Evolutionary conservation across 129 eudicot genomes (phyloP), one percentile per base, ranked within the genome.

Genomic region (Lonicera japonica): DNA sequence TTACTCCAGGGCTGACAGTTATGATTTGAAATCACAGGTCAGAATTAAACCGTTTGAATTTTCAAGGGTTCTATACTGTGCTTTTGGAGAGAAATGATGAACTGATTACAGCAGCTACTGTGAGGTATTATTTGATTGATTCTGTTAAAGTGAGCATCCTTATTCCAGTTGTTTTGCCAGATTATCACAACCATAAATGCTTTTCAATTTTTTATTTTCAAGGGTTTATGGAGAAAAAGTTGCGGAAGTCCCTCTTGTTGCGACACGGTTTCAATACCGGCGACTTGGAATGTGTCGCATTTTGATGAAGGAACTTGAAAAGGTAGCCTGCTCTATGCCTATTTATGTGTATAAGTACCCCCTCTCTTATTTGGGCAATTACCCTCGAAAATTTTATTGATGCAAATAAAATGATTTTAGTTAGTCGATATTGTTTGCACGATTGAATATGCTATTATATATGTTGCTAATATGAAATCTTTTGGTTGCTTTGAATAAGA

Each of bases 281-380:
- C 78, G 95, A 65, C 88, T 68, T 61, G 99, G 99, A 65, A 92
- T 92, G 99, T 92, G 99, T 78, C 94, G 86, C 15, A 53, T 92
- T 65, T 67, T 92, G 67, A 82, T 92, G 85, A 65, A 78, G 41
- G 83, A 85, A 64, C 94, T 92, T 65, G 99, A 92, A 67, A 82
- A 79, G 99, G 99, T 92, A 71, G 41, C 8, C 23, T 36, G n/a
- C n/a, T 24, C 51, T 25, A 10, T 38, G 43, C 43, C 6, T n/a
- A n/a, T n/a, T n/a, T n/a, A n/a, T n/a, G n/a, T n/a, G n/a, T n/a
- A n/a, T n/a, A n/a, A n/a, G n/a, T n/a, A n/a, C n/a, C n/a, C n/a
- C n/a, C n/a, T n/a, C n/a, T n/a, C n/a, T n/a, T n/a, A n/a, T n/a
- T n/a, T n/a, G n/a, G n/a, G n/a, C n/a, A n/a, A n/a, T n/a, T n/a